phyloP scores from a whole-genome alignment of 163 green algal genomes.

The Coccomyxa subellipsoidea region DNA sequence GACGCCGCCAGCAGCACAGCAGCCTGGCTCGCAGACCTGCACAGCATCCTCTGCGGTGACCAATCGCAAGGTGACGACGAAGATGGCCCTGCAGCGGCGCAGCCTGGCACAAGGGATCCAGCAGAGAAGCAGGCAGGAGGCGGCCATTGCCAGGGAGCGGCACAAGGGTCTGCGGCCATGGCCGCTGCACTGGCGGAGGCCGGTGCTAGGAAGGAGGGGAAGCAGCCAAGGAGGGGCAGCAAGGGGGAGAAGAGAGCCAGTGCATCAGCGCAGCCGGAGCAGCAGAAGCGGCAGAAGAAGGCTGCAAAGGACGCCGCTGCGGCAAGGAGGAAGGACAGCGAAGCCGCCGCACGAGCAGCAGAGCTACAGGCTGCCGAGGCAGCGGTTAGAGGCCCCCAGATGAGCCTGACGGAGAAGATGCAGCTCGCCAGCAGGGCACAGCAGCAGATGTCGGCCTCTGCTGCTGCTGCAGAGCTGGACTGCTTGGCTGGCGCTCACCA shows the following conservation, averaged over 20 bases:
- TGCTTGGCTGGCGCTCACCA: background rate
- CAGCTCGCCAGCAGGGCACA: background rate
- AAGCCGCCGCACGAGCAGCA: background rate
- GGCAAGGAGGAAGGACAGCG: background rate
- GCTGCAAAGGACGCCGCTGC: background rate
- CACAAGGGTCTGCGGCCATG: background rate
- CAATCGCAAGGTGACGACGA: background rate
- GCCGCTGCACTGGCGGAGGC: background rate
- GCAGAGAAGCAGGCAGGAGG: background rate
- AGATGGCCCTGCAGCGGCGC: background rate
- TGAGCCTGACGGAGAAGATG: background rate
- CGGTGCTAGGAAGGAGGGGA: background rate
- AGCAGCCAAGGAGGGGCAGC: background rate
- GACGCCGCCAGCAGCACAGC: background rate
- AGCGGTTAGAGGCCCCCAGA: background rate
- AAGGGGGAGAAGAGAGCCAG: background rate
- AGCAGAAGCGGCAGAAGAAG: background rate
- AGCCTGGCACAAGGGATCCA: background rate
- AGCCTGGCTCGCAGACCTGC: background rate
- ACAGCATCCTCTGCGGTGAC: background rate
- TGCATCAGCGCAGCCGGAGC: background rate
- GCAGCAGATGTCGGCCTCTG: background rate
- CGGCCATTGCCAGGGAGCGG: background rate
- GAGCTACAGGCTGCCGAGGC: background rate
- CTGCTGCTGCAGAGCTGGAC: background rate